Evolutionary conservation across 2,329 filamentous ascomycete genomes (phyloP).

Genomic region (Chaetothyriales sp.): DNA sequence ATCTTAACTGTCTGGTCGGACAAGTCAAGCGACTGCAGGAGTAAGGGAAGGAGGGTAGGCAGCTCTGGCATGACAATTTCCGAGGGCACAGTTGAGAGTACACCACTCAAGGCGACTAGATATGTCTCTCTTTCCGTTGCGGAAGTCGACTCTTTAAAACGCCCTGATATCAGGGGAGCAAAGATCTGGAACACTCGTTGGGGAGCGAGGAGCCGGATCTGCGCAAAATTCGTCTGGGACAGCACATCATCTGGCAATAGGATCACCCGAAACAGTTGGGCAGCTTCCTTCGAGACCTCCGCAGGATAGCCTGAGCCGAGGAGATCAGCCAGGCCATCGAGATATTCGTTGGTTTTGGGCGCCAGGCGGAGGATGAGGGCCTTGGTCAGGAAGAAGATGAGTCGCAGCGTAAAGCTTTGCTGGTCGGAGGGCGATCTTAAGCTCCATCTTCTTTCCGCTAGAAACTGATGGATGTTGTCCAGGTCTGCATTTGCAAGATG

Average conservation of each 20-base stretch:
- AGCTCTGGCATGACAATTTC: constrained; percentile 45
- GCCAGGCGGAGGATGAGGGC: constrained; percentile 41
- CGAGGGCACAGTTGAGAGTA: constrained; percentile 45
- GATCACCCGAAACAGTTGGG: constrained; percentile 44
- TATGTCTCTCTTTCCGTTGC: constrained; percentile 40
- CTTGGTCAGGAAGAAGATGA: constrained; percentile 47
- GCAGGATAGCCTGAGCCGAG: constrained; percentile 27
- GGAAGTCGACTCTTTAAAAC: constrained; percentile 32
- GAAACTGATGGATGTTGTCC: constrained; percentile 19
- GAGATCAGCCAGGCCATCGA: constrained; percentile 34
- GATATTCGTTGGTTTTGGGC: constrained; percentile 34
- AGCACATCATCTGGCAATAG: constrained; percentile 47
- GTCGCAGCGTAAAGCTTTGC: constrained; percentile 31
- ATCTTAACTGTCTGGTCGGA: constrained; percentile 37
- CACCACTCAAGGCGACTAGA: constrained; percentile 47
- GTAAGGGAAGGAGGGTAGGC: constrained; percentile 40
- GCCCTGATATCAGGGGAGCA: constrained; percentile 39
- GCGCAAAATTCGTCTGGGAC: constrained; percentile 44
- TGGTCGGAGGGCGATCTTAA: constrained; percentile 4
- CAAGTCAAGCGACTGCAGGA: constrained; percentile 49
- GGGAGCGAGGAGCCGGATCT: constrained; percentile 46
- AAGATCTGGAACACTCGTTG: constrained; percentile 48
- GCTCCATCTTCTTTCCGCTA: constrained; percentile 8
- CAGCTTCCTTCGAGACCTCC: constrained; percentile 36
- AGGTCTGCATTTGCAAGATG: constrained; percentile 21